phyloP scores from a whole-genome alignment of 768 basidiomycete species.

The Suillus subalutaceus region DNA sequence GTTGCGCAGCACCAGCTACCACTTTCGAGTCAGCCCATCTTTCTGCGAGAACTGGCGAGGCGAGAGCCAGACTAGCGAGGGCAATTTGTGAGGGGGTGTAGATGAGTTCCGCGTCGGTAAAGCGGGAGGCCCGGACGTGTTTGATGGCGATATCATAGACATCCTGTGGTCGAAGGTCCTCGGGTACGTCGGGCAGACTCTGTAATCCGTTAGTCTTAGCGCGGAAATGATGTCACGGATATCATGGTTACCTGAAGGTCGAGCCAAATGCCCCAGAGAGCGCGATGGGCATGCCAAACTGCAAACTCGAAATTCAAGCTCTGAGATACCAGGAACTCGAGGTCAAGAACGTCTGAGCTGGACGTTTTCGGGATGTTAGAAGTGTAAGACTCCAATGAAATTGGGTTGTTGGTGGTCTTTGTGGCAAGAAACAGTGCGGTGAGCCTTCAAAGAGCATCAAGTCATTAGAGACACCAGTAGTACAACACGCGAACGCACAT shows the following conservation, averaged over 20 bases:
- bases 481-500: slow-evolving; percentile 62
- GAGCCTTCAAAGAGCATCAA: slow-evolving; percentile 56
- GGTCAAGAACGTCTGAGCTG: slow-evolving; percentile 84
- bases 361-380: slow-evolving; percentile 80
- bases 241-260: slow-evolving; percentile 72
- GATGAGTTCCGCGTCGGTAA: slow-evolving; percentile 90
- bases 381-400: slow-evolving; percentile 85
- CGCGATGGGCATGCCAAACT: slow-evolving; percentile 88
- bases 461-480: neutral
- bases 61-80: slow-evolving; percentile 73
- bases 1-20: slow-evolving; percentile 9
- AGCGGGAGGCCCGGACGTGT: slow-evolving; percentile 75
- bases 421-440: slow-evolving; percentile 94
- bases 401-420: slow-evolving; percentile 95
- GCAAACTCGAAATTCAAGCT: slow-evolving; percentile 94
- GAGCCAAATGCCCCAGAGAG: slow-evolving; percentile 86
- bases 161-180: slow-evolving; percentile 49
- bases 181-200: slow-evolving; percentile 58
- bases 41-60: slow-evolving; percentile 57
- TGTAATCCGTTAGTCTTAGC: slow-evolving; percentile 32
- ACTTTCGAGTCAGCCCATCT: slow-evolving; percentile 61
- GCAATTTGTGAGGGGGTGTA: slow-evolving; percentile 95
- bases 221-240: slow-evolving; percentile 2
- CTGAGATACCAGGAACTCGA: slow-evolving; percentile 96
- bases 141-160: slow-evolving; percentile 68